Base-by-base conservation (phyloP, 805 yeast genomes). In the Candida glaebosa region DNA sequence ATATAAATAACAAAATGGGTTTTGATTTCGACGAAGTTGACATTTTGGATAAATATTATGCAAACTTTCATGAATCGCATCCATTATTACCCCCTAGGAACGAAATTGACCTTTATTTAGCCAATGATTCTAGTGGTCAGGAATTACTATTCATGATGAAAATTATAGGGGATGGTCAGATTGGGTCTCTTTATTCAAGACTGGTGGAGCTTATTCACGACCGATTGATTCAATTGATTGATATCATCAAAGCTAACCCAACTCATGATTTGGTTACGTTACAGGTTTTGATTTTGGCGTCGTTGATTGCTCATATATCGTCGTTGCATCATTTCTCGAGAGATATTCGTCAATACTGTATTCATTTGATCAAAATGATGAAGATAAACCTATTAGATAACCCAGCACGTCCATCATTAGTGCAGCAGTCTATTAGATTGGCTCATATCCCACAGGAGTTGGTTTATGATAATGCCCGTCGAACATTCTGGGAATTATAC, bases 401-500 rank as follows among this genome's bases (percentile, higher is more conserved):
- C 15, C 26, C 22, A 4, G 15, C 32, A 10, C 20, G 17, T 17
- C 31, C 38, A n/a, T 20, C 20, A 3, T 18, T 12, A 18, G 44
- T 47, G 7, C 42, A 46, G 14, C 31, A 31, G 12, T 49, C 54
- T 2, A 42, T 52, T 5, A 40, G 58, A 24, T 36, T 51, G n/a
- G 30, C 39, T 3, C 46, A 42, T 22, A 44, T 54, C 17, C 41
- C 53, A 4, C 34, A 18, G 10, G 25, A 36, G 3, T 24, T 43
- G 22, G 26, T 51, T 15, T 18, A 20, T 26, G 69, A 67, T 42
- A 52, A 62, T 31, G 69, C 70, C 4, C 61, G 81, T 41, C 59
- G 78, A 42, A 63, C 74, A 8, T 67, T 73, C 45, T 76, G 81
- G 81, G 81, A 76, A 42, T 50, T 74, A 4, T 70, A 71, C 49